Base-by-base conservation (phyloP, 768 basidiomycete species). In the Phylloporus sp. region DNA sequence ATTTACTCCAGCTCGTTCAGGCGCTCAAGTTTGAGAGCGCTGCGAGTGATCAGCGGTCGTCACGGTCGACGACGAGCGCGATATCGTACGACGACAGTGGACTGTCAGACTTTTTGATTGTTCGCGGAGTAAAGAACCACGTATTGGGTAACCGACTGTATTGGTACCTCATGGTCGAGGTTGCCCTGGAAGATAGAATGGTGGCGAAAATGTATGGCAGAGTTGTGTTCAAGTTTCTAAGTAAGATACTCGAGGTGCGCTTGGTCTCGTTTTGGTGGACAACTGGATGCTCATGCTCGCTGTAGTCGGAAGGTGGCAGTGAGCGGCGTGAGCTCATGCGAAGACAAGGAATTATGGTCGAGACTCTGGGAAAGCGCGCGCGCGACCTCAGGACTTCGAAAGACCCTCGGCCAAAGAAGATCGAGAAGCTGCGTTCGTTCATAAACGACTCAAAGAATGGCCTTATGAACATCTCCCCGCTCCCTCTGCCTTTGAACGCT, bases 121-220 rank as follows among this genome's bases (percentile, higher is more conserved):
- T 79, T 6, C 79, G 94, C 18, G 90, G 90, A 15, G 90, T 91
- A 11, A 72, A 78, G 53, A 95, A 95, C 58, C 74, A 74, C 3
- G 76, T 95, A 1, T 72, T 99, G 2, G 96, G 94, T 0, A 97
- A 97, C 57, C 77, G 90, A 21, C 73, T 98, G 53, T 88, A 95
- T 63, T 98, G 96, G 96, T 99, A 98, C 58, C 81, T 98, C 45
- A 92, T 93, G 81, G 94, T 98, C 5, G 96, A 98, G 63, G 84
- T 92, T 15, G 89, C 90, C 18, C 69, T 90, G 36, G 90, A 93
- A 58, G 90, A 93, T 60, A 81, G 82, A 49, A 73, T 82, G 20
- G 81, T 90, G 63, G 88, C 89, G 4, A 93, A 91, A 71, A 92
- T 95, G 87, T 98, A 93, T 56, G 90, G 86, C 5, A 77, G 84